Evolutionary conservation across 176 grass and related monocot species (phyloP).

Genomic region (Aegilops bicornis): DNA sequence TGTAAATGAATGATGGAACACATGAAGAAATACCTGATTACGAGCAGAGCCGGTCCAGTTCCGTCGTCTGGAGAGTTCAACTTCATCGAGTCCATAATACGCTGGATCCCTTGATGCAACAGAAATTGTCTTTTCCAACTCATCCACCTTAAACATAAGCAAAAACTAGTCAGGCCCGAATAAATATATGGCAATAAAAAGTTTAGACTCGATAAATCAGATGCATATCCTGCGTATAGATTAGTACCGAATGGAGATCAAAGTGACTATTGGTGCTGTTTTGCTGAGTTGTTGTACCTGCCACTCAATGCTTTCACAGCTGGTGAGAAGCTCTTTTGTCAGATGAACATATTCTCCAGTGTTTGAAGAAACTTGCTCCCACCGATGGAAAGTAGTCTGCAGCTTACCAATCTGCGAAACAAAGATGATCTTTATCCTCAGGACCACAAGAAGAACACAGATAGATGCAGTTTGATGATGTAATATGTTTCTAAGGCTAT

Average conservation of each 20-base stretch:
- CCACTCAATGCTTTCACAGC: constrained; percentile 93
- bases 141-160: constrained; percentile 59
- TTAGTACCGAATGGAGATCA: background rate
- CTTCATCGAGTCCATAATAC: constrained; percentile 87
- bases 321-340: constrained; percentile 76
- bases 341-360: constrained; percentile 86
- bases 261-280: background rate
- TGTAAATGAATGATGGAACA: background rate
- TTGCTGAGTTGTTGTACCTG: constrained; percentile 44
- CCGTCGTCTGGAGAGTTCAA: constrained; percentile 81
- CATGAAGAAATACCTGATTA: constrained; percentile 57
- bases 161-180: constrained; percentile 1
- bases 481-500: background rate
- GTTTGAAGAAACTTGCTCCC: constrained; percentile 76
- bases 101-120: constrained; percentile 87
- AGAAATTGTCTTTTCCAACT: constrained; percentile 86
- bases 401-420: constrained; percentile 73
- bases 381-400: constrained; percentile 67
- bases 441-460: too few species aligned
- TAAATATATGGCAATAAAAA: background rate
- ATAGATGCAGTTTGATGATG: background rate
- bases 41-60: constrained; percentile 74
- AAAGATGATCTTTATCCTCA: background rate
- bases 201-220: constrained; percentile 5
- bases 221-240: background rate